Conservation (phyloP, 2,329 filamentous ascomycete species). For the Saccharata proteae region DNA sequence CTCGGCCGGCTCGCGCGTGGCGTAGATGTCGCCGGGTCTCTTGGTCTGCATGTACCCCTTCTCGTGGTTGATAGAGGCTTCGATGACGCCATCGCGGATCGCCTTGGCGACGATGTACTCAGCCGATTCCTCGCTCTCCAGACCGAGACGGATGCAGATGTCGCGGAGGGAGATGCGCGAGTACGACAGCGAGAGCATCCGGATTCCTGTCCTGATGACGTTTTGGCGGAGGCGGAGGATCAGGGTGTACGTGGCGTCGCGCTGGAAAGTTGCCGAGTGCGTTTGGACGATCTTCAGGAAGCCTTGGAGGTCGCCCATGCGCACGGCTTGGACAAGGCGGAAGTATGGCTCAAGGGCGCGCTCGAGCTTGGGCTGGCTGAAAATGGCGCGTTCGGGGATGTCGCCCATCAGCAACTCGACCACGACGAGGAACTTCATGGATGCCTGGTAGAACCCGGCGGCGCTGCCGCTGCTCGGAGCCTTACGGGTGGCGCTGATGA, state of each 20-base stretch:
- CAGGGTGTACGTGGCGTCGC: conserved; percentile 88
- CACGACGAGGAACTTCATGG: conserved; percentile 90
- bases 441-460: conserved; percentile 88
- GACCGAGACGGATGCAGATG: conserved; percentile 87
- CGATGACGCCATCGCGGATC: conserved; percentile 88
- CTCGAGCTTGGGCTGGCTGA: conserved; percentile 82
- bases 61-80: conserved; percentile 82
- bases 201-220: conserved; percentile 97
- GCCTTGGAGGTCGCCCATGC: conserved; percentile 88
- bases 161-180: conserved; percentile 93
- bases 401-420: conserved; percentile 98
- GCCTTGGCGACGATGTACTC: conserved; percentile 99
- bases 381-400: conserved; percentile 88
- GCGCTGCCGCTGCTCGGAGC: conserved; percentile 82
- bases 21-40: conserved; percentile 87
- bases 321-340: conserved; percentile 84
- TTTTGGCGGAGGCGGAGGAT: conserved; percentile 93
- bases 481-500: conserved; percentile 88
- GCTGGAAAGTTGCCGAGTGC: conserved; percentile 74
- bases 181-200: conserved; percentile 98
- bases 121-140: conserved; percentile 92
- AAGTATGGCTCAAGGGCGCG: conserved; percentile 85
- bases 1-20: conserved; percentile 88
- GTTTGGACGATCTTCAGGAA: conserved; percentile 79
- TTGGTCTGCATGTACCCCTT: conserved; percentile 95